These are phyloP conservation scores for Gossypium davidsonii DNA, from an alignment of 441 rosid species.

Conservation along the genomic window DNA sequence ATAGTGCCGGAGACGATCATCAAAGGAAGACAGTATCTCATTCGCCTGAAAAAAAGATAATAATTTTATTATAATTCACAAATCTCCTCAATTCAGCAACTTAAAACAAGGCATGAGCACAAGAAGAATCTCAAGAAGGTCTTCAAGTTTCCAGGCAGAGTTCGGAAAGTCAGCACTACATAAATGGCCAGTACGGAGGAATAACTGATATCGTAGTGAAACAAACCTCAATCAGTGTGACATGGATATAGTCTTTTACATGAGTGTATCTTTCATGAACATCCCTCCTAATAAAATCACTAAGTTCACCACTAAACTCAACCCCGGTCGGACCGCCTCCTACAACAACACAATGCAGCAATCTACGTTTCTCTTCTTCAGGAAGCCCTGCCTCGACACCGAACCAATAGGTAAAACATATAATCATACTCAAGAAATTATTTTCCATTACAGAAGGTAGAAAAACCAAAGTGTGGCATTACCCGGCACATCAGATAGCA, in stretches of 20 bases:
- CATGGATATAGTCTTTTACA: constrained; percentile 70
- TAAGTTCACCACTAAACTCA: constrained; percentile 88
- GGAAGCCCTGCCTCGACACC: constrained; percentile 40
- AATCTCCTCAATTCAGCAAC: background rate
- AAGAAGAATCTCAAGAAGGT: background rate
- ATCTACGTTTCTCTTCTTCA: constrained; percentile 65
- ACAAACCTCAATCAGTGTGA: constrained; percentile 75
- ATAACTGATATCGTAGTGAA: background rate
- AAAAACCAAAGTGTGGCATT: constrained; percentile 5
- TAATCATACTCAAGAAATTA: background rate
- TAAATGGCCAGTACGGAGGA: background rate
- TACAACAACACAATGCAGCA: constrained; percentile 78
- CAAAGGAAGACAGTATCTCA: constrained; percentile 80
- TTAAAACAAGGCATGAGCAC: background rate
- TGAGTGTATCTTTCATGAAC: constrained; percentile 74
- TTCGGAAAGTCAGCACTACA: background rate
- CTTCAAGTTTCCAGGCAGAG: constrained; percentile 8
- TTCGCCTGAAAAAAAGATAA: constrained; percentile 46
- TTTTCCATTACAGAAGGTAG: background rate
- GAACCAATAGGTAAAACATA: constrained; percentile 3
- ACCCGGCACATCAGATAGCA: constrained; percentile 86
- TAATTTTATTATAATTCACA: background rate
- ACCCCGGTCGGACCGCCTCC: constrained; percentile 96
- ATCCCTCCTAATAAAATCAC: constrained; percentile 80
- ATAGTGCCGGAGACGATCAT: constrained; percentile 73